A percentile compares a stretch with the other conserved stretches of the same genome.
Evolutionary conservation across 2,329 filamentous ascomycete species (phyloP).

Genomic region (Myrmaecium sp.): DNA sequence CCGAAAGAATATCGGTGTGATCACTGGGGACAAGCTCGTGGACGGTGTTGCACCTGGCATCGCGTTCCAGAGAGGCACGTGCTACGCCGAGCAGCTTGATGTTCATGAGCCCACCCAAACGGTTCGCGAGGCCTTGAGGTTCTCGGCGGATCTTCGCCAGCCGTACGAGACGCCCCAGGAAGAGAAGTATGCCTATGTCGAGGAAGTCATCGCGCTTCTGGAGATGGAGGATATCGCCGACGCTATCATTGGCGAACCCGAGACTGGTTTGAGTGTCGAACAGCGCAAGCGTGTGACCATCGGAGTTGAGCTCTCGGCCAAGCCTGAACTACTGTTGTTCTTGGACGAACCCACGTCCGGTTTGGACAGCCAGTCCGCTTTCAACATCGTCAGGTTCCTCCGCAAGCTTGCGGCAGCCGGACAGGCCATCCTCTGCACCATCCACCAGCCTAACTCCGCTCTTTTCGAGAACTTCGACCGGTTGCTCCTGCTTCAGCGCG

Average conservation of each 20-base stretch:
- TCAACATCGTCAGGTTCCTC: constrained; percentile 64
- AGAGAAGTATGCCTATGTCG: constrained; percentile 49
- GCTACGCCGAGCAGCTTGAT: constrained; percentile 49
- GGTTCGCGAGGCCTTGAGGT: constrained; percentile 49
- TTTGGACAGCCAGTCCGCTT: constrained; percentile 54
- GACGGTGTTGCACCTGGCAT: constrained; percentile 41
- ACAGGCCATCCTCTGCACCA: constrained; percentile 79
- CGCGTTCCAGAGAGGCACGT: constrained; percentile 46
- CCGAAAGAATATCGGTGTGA: constrained; percentile 47
- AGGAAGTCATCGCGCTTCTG: constrained; percentile 46
- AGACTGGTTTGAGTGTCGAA: constrained; percentile 45
- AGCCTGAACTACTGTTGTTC: constrained; percentile 60
- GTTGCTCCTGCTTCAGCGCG: constrained; percentile 59
- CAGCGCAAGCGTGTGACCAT: constrained; percentile 52
- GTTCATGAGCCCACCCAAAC: constrained; percentile 45
- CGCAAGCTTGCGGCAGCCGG: constrained; percentile 61
- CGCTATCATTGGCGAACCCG: constrained; percentile 45
- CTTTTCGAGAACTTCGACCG: constrained; percentile 82
- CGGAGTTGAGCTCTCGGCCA: constrained; percentile 42
- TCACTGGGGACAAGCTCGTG: constrained; percentile 44
- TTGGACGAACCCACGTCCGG: constrained; percentile 65
- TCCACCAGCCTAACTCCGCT: constrained; percentile 75
- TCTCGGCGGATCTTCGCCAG: constrained; percentile 47
- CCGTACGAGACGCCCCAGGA: constrained; percentile 37
- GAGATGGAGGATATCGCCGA: constrained; percentile 51